Evolutionary conservation across 768 basidiomycete species (phyloP), one percentile per base, ranked within the genome.

Genomic region (Termitomyces sp.): DNA sequence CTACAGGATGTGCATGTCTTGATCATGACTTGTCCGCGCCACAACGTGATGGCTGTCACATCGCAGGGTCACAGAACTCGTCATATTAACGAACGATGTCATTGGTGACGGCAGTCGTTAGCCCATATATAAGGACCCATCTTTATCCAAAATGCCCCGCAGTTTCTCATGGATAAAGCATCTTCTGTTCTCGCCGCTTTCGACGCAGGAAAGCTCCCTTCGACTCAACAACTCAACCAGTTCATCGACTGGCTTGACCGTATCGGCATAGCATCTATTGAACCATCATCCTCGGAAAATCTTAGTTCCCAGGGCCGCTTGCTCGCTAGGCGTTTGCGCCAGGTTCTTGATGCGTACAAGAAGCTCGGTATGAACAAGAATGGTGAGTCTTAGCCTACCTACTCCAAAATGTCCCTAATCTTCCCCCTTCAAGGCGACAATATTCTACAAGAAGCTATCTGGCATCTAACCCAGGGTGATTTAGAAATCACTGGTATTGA

Each of bases 201-300:
- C 62, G 78, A 83, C 59, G 86, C 86, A 17, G 86, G 86, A 21
- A 90, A 90, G 65, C 71, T 88, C 4, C 88, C 88, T 17, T 76
- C 75, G 1, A 83, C 86, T 11, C 67, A 78, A 30, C 88, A 90
- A 64, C 61, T 81, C 40, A 75, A 75, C 58, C 64, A 65, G 0
- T 75, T 78, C 63, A 75, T 86, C 60, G 80, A 86, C 64, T 83
- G 77, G 75, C 63, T 82, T 46, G 79, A 82, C 41, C 64, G 74
- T 12, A 73, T 80, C 37, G 72, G 77, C 10, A 70, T 85, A 56
- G 67, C 81, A 8, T 73, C 76, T 41, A 68, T 76, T 23, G 75
- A 83, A 45, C 72, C 76, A 4, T n/a, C 46, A 4, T 44, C 55
- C 31, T 57, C 70, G 1, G 73, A 69, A 15, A 73, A 75, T 47